A percentile compares a stretch with the other conserved stretches of the same genome.
Conservation (phyloP, 257 asterid genomes). For the Ophiorrhiza pumila region DNA sequence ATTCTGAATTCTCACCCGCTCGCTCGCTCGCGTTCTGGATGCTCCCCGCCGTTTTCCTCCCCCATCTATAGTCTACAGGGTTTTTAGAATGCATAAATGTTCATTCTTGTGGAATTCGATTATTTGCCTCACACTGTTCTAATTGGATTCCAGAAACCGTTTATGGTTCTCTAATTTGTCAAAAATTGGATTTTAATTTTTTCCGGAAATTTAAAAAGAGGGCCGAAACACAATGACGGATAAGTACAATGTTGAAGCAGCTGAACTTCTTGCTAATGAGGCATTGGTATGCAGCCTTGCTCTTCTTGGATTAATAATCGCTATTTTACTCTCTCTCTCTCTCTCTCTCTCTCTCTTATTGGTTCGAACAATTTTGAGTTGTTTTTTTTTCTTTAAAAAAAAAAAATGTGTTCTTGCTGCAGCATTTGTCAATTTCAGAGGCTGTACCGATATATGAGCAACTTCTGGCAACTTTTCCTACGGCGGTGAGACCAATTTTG, state of each 20-base stretch:
- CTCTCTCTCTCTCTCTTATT: too few relatives aligned
- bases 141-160: neutral
- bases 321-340: too few relatives aligned
- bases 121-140: neutral
- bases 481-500: constrained; percentile 50
- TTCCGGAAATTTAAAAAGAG: neutral
- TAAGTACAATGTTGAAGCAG: constrained; percentile 66
- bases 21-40: too few relatives aligned
- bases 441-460: constrained; percentile 82
- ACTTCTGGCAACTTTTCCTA: constrained; percentile 76
- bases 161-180: neutral
- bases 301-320: too few relatives aligned
- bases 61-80: too few relatives aligned
- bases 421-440: constrained; percentile 72
- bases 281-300: constrained; percentile 55
- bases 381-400: neutral
- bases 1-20: too few relatives aligned
- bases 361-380: neutral
- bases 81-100: too few relatives aligned
- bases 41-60: neutral
- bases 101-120: neutral
- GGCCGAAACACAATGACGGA: constrained; percentile 27
- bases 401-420: constrained; percentile 11
- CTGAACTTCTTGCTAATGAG: constrained; percentile 79
- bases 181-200: neutral